Base-by-base conservation (phyloP, 2,329 filamentous ascomycete species). In the Aurifilum marmelostoma region DNA sequence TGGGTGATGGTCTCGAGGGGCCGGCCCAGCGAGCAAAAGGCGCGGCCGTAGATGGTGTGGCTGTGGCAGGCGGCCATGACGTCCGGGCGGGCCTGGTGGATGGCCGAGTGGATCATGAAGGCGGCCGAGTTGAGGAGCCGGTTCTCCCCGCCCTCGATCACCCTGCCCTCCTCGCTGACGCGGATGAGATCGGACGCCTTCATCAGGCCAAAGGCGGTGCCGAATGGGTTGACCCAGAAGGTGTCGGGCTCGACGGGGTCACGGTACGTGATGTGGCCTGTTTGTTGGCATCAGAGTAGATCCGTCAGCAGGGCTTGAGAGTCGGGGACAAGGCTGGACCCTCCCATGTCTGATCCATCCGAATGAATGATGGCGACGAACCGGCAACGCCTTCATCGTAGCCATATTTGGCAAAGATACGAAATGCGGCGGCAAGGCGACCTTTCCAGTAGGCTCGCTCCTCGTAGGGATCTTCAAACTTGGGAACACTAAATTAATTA, bases 171-270 rank as follows among this genome's bases (percentile, higher is more conserved):
- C 64, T 87, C 82, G 73, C 90, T 83, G 1, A 92, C 89, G 21
- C 85, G 86, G 66, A 92, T 91, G n/a, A 92, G 82, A 72, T 92
- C 74, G 3, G 66, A 71, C 29, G 70, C 68, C 21, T 69, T 72
- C 50, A 73, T 69, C 21, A 70, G 67, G 11, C 66, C 89, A 0
- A 87, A 89, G 0, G 84, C 83, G 68, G 87, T 89, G 58, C 88
- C 88, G 67, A 91, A 89, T 0, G 89, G 89, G 72, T 91, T 91
- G 5, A 91, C 87, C 89, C 88, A 91, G 79, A 91, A 90, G 0
- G 84, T 87, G 2, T 80, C 78, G 0, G 87, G 86, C 60, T 89
- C 85, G 14, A 91, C 84, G 0, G 88, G 88, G 71, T 90, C 76
- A 14, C 41, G 56, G 34, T 62, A 54, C 4, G 67, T 71, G 32